phyloP scores from a whole-genome alignment of 306 rosid species.

The Sicyos baderoa region DNA sequence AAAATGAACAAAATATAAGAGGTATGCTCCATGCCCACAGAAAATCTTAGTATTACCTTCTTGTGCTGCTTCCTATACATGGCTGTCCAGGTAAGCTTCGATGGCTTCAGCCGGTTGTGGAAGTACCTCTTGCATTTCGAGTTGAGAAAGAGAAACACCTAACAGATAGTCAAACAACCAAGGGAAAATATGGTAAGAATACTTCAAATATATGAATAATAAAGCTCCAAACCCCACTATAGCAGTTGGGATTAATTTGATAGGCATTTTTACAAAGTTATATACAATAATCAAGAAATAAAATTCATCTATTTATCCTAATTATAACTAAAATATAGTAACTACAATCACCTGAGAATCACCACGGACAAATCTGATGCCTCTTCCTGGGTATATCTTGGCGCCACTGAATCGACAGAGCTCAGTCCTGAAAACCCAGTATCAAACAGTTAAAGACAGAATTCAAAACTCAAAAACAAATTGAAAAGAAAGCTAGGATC shows the following conservation, averaged over 20 bases:
- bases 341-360: constrained; percentile 67
- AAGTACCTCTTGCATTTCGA: constrained; percentile 75
- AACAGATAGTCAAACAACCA: neutral
- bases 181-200: neutral
- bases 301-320: neutral
- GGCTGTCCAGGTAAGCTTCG: constrained; percentile 84
- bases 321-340: neutral
- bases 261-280: neutral
- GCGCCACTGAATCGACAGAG: constrained; percentile 82
- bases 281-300: neutral
- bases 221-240: neutral
- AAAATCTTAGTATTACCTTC: constrained; percentile 35
- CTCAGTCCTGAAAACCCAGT: constrained; percentile 50
- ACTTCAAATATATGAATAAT: neutral
- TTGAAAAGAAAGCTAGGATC: neutral
- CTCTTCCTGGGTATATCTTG: constrained; percentile 83
- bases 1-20: neutral
- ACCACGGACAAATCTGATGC: constrained; percentile 68
- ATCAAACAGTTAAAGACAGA: neutral
- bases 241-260: neutral
- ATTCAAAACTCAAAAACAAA: neutral
- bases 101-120: constrained; percentile 76
- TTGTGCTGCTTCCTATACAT: constrained; percentile 84
- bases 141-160: constrained; percentile 71
- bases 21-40: neutral